phyloP scores from a whole-genome alignment of 805 yeast species.

The Yarrowia deformans region DNA sequence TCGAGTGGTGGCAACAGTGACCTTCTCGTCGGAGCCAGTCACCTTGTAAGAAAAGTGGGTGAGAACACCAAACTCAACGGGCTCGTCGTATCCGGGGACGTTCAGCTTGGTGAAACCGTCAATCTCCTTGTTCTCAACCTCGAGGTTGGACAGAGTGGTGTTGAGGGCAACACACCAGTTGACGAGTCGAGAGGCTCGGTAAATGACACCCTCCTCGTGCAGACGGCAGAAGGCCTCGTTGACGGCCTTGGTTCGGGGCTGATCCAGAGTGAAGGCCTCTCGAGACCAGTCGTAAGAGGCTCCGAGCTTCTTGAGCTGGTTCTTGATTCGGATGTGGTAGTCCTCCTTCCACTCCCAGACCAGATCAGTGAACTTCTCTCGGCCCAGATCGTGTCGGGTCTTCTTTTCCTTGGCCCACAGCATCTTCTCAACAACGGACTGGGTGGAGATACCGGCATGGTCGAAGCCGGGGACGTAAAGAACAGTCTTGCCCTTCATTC shows the following conservation, averaged over 20 bases:
- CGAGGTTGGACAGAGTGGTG: conserved; percentile 95
- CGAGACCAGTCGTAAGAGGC: conserved; percentile 97
- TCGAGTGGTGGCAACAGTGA: conserved; percentile 96
- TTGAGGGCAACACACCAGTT: conserved; percentile 96
- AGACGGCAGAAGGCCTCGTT: conserved; percentile 87
- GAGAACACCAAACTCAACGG: conserved; percentile 94
- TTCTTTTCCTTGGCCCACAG: conserved; percentile 85
- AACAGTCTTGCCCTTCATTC: conserved; percentile 97
- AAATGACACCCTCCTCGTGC: conserved; percentile 94
- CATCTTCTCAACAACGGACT: conserved; percentile 96
- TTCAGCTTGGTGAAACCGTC: conserved; percentile 79
- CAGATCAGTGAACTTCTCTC: conserved; percentile 84
- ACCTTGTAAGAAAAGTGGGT: conserved; percentile 95
- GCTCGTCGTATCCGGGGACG: conserved; percentile 90
- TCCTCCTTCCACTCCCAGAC: conserved; percentile 99
- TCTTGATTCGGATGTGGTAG: conserved; percentile 83
- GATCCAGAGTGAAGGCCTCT: conserved; percentile 92
- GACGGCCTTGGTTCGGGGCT: conserved; percentile 78
- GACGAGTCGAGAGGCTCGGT: conserved; percentile 90
- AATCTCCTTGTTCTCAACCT: conserved; percentile 91
- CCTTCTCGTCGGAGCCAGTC: conserved; percentile 81
- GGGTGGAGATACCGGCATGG: conserved; percentile 99
- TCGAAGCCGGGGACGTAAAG: conserved; percentile 95
- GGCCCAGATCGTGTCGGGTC: conserved; percentile 94
- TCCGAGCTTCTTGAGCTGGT: conserved; percentile 85